phyloP scores from a whole-genome alignment of 2,329 filamentous ascomycete species.

The Pezicula radicicola region DNA sequence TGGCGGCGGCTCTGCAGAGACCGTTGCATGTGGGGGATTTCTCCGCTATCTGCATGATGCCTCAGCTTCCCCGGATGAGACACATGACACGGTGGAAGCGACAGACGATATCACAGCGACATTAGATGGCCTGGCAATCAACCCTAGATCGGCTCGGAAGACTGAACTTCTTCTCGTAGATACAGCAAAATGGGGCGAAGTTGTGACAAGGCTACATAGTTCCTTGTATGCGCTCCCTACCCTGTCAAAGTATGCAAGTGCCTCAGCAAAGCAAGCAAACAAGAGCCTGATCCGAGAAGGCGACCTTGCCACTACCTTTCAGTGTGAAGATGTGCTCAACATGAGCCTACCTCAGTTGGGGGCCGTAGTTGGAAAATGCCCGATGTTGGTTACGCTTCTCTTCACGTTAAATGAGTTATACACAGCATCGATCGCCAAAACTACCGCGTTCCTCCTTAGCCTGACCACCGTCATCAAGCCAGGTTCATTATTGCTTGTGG shows the following conservation, averaged over 20 bases:
- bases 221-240: conserved; percentile 50
- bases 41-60: conserved; percentile 34
- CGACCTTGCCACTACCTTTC: conserved; percentile 40
- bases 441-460: conserved; percentile 71
- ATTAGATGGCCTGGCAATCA: conserved; percentile 7
- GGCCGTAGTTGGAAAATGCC: conserved; percentile 25
- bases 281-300: conserved; percentile 37
- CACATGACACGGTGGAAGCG: neutral
- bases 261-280: conserved; percentile 41
- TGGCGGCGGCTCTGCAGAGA: conserved; percentile 55
- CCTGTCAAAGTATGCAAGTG: conserved; percentile 51
- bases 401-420: conserved; percentile 98
- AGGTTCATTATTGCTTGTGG: conserved; percentile 73
- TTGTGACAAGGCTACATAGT: conserved; percentile 56
- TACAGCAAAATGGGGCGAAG: conserved; percentile 71
- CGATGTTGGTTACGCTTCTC: conserved; percentile 72
- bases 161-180: conserved; percentile 66
- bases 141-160: neutral
- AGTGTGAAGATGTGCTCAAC: conserved; percentile 46
- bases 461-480: conserved; percentile 56
- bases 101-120: conserved; percentile 5
- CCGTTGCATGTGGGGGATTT: conserved; percentile 59
- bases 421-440: conserved; percentile 66
- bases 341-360: conserved; percentile 34
- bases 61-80: conserved; percentile 4